Evolutionary conservation across 345 rosid genomes (phyloP), one percentile per base, ranked within the genome.

Genomic region (Euphorbia tirucalli): DNA sequence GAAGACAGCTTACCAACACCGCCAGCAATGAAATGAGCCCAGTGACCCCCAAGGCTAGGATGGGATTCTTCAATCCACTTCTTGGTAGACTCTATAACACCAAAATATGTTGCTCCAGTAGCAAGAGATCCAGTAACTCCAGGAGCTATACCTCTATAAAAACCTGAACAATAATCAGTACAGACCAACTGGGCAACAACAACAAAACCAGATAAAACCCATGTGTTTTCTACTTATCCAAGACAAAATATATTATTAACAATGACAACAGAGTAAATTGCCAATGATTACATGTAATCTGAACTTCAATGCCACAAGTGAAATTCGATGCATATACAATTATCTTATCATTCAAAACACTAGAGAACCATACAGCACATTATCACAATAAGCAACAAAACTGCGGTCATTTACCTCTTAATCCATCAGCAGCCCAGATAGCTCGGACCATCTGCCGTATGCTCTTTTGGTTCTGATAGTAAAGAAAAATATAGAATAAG

Each of bases 71-170:
- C 97, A 70, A 93, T 93, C 98, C 98, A 93, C 67, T 77, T 91
- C 80, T 88, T 93, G 48, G 87, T 88, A 67, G 98, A 93, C 87
- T 91, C 98, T 58, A 93, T 93, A 78, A 91, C 85, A 63, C 98
- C 97, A 88, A 93, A 93, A 75, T 93, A 93, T 44, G 98, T 93
- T 1, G 97, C 97, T 69, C 98, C 98, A 73, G 98, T 93, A 0
- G 96, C 96, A 55, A 93, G 89, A 76, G 98, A 91, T 73, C 98
- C 97, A 62, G 87, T 87, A 24, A 93, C 24, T 18, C 96, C 97
- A 70, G 98, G 97, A 58, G 89, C 76, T 73, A 93, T 60, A 68
- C 98, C 97, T 85, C 97, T 88, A 66, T 93, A 93, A 80, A 93
- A 93, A 77, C 97, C 98, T 93, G 77, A 66, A 64, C 19, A 28